Conservation (phyloP, 2,329 filamentous ascomycete genomes). For the Bretziella fagacearum region DNA sequence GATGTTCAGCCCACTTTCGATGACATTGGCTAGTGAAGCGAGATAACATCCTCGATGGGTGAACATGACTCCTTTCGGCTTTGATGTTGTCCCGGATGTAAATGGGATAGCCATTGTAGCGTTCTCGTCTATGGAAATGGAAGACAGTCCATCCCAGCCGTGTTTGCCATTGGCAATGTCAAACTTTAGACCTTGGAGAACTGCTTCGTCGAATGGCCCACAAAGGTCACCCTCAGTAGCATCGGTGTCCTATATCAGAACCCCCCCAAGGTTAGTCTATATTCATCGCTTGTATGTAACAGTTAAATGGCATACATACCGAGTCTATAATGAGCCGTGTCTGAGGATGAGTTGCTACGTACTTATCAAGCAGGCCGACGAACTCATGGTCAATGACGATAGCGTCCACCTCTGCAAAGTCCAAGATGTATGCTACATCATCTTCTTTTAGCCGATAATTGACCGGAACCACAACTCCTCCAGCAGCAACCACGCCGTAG, state of each 20-base stretch:
- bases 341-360: slow-evolving; percentile 39
- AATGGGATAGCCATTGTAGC: slow-evolving; percentile 76
- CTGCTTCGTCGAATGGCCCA: slow-evolving; percentile 68
- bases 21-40: slow-evolving; percentile 65
- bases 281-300: background rate
- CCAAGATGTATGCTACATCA: slow-evolving; percentile 82
- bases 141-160: slow-evolving; percentile 63
- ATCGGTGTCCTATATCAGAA: slow-evolving; percentile 51
- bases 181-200: slow-evolving; percentile 60
- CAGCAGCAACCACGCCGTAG: slow-evolving; percentile 71
- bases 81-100: slow-evolving; percentile 81
- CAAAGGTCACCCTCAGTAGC: slow-evolving; percentile 53
- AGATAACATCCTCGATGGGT: slow-evolving; percentile 81
- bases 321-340: slow-evolving; percentile 61
- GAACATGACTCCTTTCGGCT: slow-evolving; percentile 83
- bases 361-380: slow-evolving; percentile 49
- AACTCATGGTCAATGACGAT: slow-evolving; percentile 83
- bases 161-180: slow-evolving; percentile 48
- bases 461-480: slow-evolving; percentile 54
- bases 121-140: slow-evolving; percentile 58
- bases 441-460: slow-evolving; percentile 56
- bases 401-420: slow-evolving; percentile 67
- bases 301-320: slow-evolving; percentile 21
- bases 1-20: slow-evolving; percentile 73
- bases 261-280: background rate